A percentile compares a stretch with the other conserved stretches of the same genome.
phyloP scores from a whole-genome alignment of 306 rosid genomes.

The Dalbergia cochinchinensis region DNA sequence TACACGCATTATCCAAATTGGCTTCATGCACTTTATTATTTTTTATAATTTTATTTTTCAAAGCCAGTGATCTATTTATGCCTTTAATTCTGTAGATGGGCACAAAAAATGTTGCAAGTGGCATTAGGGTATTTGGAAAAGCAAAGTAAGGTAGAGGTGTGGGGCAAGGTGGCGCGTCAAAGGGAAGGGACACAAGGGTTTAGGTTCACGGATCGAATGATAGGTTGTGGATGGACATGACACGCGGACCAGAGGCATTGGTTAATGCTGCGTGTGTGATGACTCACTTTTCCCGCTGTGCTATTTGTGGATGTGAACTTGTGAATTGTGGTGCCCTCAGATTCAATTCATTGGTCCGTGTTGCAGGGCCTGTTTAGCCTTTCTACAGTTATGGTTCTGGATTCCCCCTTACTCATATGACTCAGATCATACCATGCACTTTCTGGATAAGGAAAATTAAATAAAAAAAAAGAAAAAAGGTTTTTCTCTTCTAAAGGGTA shows the following conservation, averaged over 20 bases:
- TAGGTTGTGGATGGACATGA: constrained; percentile 47
- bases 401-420: background rate
- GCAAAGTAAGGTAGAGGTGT: background rate
- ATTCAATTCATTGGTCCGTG: constrained; percentile 43
- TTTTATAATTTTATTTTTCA: background rate
- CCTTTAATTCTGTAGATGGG: too few species aligned
- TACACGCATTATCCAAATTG: constrained; percentile 44
- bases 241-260: constrained; percentile 32
- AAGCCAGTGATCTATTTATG: too few species aligned
- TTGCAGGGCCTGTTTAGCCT: constrained; percentile 15
- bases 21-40: background rate
- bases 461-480: too few species aligned
- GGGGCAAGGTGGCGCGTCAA: background rate
- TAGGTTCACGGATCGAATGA: constrained; percentile 36
- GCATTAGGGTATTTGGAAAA: constrained; percentile 9
- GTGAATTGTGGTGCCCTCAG: constrained; percentile 8
- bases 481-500: background rate
- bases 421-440: constrained; percentile 36
- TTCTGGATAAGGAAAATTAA: constrained; percentile 24
- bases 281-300: constrained; percentile 47
- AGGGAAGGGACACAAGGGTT: constrained; percentile 29
- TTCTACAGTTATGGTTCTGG: constrained; percentile 30
- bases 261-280: constrained; percentile 50
- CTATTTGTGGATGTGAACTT: background rate
- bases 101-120: background rate